A percentile compares a stretch with the other conserved stretches of the same genome.
These are phyloP conservation scores for Polyplosphaeria fusca DNA, from an alignment of 495 filamentous ascomycete species.

Conservation along the genomic window DNA sequence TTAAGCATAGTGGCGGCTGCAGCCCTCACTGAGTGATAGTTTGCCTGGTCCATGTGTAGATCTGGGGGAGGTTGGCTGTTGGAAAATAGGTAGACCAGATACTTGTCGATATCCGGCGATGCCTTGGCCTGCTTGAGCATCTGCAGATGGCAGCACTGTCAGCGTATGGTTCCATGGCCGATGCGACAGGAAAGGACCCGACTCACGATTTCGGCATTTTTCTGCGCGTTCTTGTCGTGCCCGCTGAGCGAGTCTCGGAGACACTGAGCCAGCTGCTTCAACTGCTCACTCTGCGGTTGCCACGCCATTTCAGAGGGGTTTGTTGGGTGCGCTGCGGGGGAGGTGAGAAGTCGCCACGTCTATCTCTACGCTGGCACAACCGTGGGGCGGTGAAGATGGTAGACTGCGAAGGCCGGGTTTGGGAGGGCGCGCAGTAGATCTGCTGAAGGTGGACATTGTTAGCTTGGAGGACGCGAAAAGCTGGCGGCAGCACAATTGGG, in stretches of 20 bases:
- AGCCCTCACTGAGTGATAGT: constrained; percentile 74
- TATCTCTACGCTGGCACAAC: neutral
- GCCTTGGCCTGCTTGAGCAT: constrained; percentile 90
- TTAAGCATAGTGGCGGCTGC: constrained; percentile 93
- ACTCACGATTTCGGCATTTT: constrained; percentile 72
- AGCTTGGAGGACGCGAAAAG: constrained; percentile 4
- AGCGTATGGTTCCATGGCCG: constrained; percentile 13
- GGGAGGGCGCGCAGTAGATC: constrained; percentile 6
- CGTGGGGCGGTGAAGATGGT: neutral
- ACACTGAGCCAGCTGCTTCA: constrained; percentile 83
- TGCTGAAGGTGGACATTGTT: constrained; percentile 20
- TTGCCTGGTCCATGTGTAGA: constrained; percentile 52
- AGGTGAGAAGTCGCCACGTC: constrained; percentile 1
- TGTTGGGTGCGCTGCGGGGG: neutral
- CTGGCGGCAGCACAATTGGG: constrained; percentile 18
- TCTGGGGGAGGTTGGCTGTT: constrained; percentile 59
- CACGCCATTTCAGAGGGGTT: constrained; percentile 65
- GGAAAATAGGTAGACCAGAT: constrained; percentile 86
- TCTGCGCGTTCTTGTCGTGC: constrained; percentile 71
- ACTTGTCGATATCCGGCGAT: constrained; percentile 94
- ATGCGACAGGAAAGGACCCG: neutral
- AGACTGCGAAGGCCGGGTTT: neutral
- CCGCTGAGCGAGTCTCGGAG: constrained; percentile 88
- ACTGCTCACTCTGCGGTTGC: constrained; percentile 83
- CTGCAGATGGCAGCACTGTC: constrained; percentile 48